Evolutionary conservation across 805 yeast species (phyloP), one percentile per base, ranked within the genome.

Genomic region (Ogataea ganodermae): DNA sequence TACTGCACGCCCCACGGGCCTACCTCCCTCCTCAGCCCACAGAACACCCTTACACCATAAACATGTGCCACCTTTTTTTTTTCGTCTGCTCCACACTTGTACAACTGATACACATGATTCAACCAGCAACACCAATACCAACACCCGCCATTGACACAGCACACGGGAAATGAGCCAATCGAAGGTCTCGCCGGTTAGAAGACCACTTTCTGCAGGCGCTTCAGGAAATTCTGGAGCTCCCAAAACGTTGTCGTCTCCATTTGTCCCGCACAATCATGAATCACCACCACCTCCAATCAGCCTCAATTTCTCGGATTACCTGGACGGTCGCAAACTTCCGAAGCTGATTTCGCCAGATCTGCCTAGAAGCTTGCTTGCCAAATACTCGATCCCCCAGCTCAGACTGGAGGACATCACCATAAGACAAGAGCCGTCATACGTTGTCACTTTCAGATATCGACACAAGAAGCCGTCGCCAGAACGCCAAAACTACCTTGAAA

Each of bases 311-410:
- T 23, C 37, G 16, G 45, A 45, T 14, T 49, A 45, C 27, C 36
- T 51, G 20, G 33, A 41, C 16, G 45, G 41, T 8, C 23, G 45
- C 10, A 50, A 40, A 28, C 41, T 59, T 9, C 66, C 66, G 0
- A 41, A 42, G 31, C 43, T 60, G 43, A 30, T 61, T 6, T 42
- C 55, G 8, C 56, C 57, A 5, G 24, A 45, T 9, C 35, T 61
- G 8, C 63, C 63, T 1, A 8, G 21, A 3, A 22, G 37, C 9
- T 14, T 60, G 20, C 44, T 60, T 7, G 23, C 44, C 6, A 48
- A 42, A 26, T 47, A 45, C 10, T 44, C 51, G 1, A 44, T 58
- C 12, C 46, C 55, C 2, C 64, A 60, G 35, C 23, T 59, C 17
- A 33, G 43, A 20, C 21, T 55, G 21, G 52, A 51, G 16, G 59